phyloP scores from a whole-genome alignment of 2,329 filamentous ascomycete species.

The Aspergillus ruber region DNA sequence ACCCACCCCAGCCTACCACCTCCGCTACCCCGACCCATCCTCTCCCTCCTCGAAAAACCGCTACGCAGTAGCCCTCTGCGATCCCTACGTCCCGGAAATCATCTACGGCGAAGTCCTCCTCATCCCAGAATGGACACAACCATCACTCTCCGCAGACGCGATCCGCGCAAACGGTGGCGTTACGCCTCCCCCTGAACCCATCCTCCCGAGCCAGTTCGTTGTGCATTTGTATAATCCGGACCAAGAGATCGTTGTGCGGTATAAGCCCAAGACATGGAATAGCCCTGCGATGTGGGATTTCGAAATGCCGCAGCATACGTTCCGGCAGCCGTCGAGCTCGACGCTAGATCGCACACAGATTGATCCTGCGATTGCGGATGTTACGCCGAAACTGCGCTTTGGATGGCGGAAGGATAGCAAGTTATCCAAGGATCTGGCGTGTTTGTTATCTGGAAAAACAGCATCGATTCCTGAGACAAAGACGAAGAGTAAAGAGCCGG shows the following conservation, averaged over 20 bases:
- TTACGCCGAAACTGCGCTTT: constrained; percentile 71
- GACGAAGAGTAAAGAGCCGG: constrained; percentile 79
- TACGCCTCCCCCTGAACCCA: constrained; percentile 60
- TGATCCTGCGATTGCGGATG: constrained; percentile 50
- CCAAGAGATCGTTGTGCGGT: constrained; percentile 64
- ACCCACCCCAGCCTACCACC: constrained; percentile 69
- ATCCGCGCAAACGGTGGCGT: constrained; percentile 63
- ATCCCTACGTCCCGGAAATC: constrained; percentile 72
- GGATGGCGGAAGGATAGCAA: constrained; percentile 86
- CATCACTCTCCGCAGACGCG: constrained; percentile 73
- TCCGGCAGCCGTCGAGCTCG: constrained; percentile 71
- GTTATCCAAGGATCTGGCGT: constrained; percentile 79
- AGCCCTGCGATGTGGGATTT: constrained; percentile 82
- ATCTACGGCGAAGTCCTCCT: constrained; percentile 83
- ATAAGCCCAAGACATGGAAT: constrained; percentile 69
- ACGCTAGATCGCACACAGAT: constrained; percentile 66
- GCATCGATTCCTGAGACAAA: constrained; percentile 56
- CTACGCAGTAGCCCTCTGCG: constrained; percentile 80
- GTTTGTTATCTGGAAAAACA: constrained; percentile 74
- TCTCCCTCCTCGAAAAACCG: constrained; percentile 66
- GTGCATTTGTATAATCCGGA: constrained; percentile 93
- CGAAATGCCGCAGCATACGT: constrained; percentile 79
- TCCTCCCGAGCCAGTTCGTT: constrained; percentile 71
- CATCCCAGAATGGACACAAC: constrained; percentile 77
- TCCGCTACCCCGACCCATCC: constrained; percentile 69